Base-by-base conservation (phyloP, 2,329 filamentous ascomycete species). In the Ophiostoma himal-ulmi region DNA sequence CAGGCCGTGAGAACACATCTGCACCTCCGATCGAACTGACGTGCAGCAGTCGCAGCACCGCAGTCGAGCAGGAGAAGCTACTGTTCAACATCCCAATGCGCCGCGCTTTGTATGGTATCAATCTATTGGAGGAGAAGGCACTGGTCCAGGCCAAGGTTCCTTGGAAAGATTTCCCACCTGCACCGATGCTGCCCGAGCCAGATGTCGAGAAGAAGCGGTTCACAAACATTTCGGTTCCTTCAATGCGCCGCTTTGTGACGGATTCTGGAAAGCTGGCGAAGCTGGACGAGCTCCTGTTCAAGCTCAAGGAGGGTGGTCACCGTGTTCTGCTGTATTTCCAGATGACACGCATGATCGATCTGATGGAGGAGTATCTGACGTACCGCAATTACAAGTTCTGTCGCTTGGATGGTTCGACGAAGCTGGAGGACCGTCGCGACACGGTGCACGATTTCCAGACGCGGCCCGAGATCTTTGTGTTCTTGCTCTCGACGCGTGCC, bases 331-430 rank as follows among this genome's bases (percentile, higher is more conserved):
- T 99, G 26, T 99, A 99, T 85, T 99, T 99, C 91, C 95, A 99
- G 84, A 99, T 99, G 95, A 99, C 95, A 4, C 91, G 92, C 77
- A 99, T 99, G 95, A 98, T 99, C 77, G 94, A 99, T 79, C 84
- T 99, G 72, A 98, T 98, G 92, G 95, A 99, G 79, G 95, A 99
- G 81, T 99, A 98, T 76, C 84, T 99, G 71, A 98, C 95, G 0
- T 98, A 98, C 82, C 92, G 95, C 78, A 97, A 98, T 82, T 98
- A 97, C 89, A 97, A 96, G 80, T 99, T 97, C 82, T 96, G 94
- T 77, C 92, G 95, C 72, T 86, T 99, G 64, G 95, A 99, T 77
- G 95, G 95, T 78, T 97, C 93, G 22, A 99, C 95, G 62, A 99
- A 98, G 80, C 86, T 99, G 68, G 95, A 99, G 79, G 95, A 99